Percentiles rank a stretch among this genome's conserved stretches.
These are phyloP conservation scores for Pseudogymnoascus sp. DNA, from an alignment of 2,329 filamentous ascomycete species.

Conservation along the genomic window DNA sequence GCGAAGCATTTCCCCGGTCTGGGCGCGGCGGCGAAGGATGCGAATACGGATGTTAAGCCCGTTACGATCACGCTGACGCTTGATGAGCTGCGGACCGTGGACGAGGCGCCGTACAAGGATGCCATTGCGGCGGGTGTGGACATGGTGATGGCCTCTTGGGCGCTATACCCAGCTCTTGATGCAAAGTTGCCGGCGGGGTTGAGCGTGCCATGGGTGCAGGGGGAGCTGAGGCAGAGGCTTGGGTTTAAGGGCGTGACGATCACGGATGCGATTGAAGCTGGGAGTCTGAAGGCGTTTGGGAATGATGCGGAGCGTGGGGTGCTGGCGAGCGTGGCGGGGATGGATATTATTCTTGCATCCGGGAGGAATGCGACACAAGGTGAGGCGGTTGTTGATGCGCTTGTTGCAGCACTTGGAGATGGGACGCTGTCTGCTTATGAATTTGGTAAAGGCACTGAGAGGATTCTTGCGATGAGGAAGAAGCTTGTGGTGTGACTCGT, in stretches of 20 bases:
- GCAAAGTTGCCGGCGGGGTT: conserved; percentile 22
- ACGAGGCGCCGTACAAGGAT: conserved; percentile 22
- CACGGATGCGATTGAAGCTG: conserved; percentile 28
- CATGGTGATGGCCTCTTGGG: conserved; percentile 29
- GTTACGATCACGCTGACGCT: conserved; percentile 24
- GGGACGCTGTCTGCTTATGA: not conserved
- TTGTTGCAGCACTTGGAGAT: not conserved
- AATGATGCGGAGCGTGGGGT: conserved; percentile 21
- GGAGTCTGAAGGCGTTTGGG: conserved; percentile 21
- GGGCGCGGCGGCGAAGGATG: conserved; percentile 19
- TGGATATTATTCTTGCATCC: conserved; percentile 28
- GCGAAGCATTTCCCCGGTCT: conserved; percentile 30
- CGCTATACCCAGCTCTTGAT: conserved; percentile 27
- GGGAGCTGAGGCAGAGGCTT: conserved; percentile 22
- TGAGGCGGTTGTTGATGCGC: not conserved
- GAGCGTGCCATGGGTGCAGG: conserved; percentile 23
- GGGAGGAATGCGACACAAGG: conserved; percentile 26
- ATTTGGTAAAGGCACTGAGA: not conserved
- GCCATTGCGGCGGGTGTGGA: conserved; percentile 25
- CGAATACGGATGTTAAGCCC: conserved; percentile 26
- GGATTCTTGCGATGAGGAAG: conserved; percentile 2
- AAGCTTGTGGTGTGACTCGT: not conserved
- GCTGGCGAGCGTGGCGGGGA: conserved; percentile 25
- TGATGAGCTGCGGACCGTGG: conserved; percentile 21
- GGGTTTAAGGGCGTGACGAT: conserved; percentile 27